Evolutionary conservation across 1,139 yeast species (phyloP).

Genomic region (Debaryomycetaceae sp.): DNA sequence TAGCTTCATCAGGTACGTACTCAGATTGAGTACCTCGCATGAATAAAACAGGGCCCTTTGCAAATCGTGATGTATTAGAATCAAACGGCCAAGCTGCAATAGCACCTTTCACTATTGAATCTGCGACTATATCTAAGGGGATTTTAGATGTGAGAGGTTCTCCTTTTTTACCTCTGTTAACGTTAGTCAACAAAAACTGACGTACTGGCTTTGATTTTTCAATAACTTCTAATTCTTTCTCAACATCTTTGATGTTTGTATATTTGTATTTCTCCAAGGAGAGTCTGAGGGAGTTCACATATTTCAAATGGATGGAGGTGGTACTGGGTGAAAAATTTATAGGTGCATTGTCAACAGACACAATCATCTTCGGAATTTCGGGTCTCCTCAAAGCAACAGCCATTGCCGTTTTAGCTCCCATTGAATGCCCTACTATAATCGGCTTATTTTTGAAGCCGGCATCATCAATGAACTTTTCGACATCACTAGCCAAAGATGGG

Average conservation of each 20-base stretch:
- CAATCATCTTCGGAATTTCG: slow-evolving; percentile 56
- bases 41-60: slow-evolving; percentile 67
- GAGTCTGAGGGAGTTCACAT: slow-evolving; percentile 59
- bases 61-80: slow-evolving; percentile 51
- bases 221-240: slow-evolving; percentile 55
- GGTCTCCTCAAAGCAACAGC: slow-evolving; percentile 74
- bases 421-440: slow-evolving; percentile 84
- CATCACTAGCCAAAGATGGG: slow-evolving; percentile 81
- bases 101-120: slow-evolving; percentile 57
- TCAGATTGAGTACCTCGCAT: slow-evolving; percentile 74
- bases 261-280: slow-evolving; percentile 45
- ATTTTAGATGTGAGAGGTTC: slow-evolving; percentile 47
- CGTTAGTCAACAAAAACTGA: slow-evolving; percentile 74
- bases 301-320: slow-evolving; percentile 54
- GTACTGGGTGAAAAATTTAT: slow-evolving; percentile 58
- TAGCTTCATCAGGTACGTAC: slow-evolving; percentile 82
- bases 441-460: slow-evolving; percentile 45
- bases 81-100: slow-evolving; percentile 80
- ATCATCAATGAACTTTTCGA: slow-evolving; percentile 63
- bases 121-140: slow-evolving; percentile 67
- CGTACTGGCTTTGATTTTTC: slow-evolving; percentile 64
- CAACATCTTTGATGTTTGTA: slow-evolving; percentile 64
- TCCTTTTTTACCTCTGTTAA: slow-evolving; percentile 45
- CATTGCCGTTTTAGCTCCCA: slow-evolving; percentile 98
- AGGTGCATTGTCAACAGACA: slow-evolving; percentile 91